phyloP scores from a whole-genome alignment of 768 basidiomycete species.

The Amanita pseudoporphyria region DNA sequence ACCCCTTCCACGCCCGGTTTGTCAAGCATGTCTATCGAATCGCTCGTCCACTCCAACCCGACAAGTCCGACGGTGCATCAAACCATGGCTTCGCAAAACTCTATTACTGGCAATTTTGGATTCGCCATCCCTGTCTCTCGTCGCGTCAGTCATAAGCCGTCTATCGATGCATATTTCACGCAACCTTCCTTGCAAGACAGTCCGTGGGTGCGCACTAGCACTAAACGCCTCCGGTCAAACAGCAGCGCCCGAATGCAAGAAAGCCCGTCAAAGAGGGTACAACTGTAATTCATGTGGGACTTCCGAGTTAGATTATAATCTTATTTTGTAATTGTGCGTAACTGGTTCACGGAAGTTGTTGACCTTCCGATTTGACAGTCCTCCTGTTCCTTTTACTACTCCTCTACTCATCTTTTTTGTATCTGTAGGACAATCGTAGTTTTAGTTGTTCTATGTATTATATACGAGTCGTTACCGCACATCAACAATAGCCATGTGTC shows the following conservation, averaged over 20 bases:
- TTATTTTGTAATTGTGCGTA: not conserved
- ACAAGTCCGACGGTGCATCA: constrained; percentile 40
- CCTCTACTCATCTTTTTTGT: not conserved
- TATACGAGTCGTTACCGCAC: no score
- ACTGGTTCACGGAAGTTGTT: no score
- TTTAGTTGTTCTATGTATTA: not conserved
- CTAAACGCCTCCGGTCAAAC: not conserved
- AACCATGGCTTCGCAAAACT: constrained; percentile 10
- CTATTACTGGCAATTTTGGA: not conserved
- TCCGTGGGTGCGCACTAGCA: not conserved
- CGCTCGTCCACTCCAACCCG: constrained; percentile 62
- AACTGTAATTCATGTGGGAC: not conserved
- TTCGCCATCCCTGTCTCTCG: constrained; percentile 3
- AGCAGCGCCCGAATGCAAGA: constrained; percentile 1
- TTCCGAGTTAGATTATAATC: not conserved
- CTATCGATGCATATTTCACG: constrained; percentile 38
- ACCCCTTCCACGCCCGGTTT: constrained; percentile 3
- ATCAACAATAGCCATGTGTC: no score
- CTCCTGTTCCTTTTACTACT: not conserved
- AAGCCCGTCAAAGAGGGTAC: not conserved
- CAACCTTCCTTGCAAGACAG: constrained; percentile 13
- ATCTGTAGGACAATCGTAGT: not conserved
- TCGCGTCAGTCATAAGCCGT: constrained; percentile 24
- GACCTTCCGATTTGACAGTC: not conserved
- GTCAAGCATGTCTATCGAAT: constrained; percentile 45